phyloP scores from a whole-genome alignment of 306 rosid genomes.

The Fragaria iinumae region DNA sequence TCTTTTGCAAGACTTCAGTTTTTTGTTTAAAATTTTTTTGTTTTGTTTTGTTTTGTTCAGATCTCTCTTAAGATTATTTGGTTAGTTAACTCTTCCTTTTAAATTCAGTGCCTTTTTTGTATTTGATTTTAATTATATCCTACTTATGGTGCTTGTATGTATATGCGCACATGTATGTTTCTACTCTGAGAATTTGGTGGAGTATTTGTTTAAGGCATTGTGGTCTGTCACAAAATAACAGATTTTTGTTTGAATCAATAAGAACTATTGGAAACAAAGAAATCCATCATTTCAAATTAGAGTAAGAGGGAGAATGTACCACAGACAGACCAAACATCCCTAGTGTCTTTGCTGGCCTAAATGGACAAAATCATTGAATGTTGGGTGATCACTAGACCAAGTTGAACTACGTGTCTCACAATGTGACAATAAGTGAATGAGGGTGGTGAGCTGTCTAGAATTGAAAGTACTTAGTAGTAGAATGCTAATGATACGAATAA shows the following conservation, averaged over 20 bases:
- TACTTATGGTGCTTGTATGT: background rate
- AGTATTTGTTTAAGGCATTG: background rate
- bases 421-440: background rate
- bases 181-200: slow-evolving; percentile 3
- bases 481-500: background rate
- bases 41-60: background rate
- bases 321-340: background rate
- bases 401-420: background rate
- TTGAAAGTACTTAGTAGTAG: background rate
- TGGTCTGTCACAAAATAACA: background rate
- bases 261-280: background rate
- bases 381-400: background rate
- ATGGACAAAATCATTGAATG: slow-evolving; percentile 8
- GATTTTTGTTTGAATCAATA: background rate
- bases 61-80: background rate
- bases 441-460: background rate
- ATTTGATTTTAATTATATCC: background rate
- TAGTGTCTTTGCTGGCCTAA: background rate
- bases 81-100: background rate
- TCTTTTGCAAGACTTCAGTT: background rate
- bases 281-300: background rate
- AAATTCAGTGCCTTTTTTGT: background rate
- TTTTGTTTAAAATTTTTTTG: background rate
- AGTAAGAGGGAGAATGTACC: background rate
- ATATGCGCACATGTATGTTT: background rate